phyloP scores from a whole-genome alignment of 148 eudicot species.

The Drosera capensis region DNA sequence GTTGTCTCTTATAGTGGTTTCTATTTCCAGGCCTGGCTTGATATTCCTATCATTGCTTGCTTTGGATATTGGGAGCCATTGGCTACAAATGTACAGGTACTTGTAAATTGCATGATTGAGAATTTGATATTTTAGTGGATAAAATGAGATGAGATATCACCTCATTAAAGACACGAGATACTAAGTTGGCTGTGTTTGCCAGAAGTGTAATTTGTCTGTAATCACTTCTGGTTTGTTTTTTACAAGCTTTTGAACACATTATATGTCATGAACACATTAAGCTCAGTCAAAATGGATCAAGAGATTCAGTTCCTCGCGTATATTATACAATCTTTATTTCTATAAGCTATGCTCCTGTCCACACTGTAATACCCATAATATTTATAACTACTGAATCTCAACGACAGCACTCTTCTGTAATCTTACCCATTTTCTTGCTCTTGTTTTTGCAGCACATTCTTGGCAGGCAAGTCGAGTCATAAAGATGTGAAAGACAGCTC shows the following conservation, averaged over 20 bases:
- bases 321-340: too few species aligned
- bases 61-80: slow-evolving; percentile 89
- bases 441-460: slow-evolving; percentile 64
- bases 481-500: slow-evolving; percentile 92
- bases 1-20: slow-evolving; percentile 8
- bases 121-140: background rate
- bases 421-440: slow-evolving; percentile 1
- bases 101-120: background rate
- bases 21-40: slow-evolving; percentile 61
- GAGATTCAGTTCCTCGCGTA: too few species aligned
- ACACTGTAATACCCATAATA: too few species aligned
- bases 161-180: too few species aligned
- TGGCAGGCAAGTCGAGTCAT: slow-evolving; percentile 82
- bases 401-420: background rate
- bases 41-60: slow-evolving; percentile 81
- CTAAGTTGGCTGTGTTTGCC: too few species aligned
- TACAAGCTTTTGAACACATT: too few species aligned
- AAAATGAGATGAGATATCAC: background rate
- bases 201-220: too few species aligned
- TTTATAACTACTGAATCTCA: background rate
- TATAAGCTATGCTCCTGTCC: too few species aligned
- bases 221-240: too few species aligned
- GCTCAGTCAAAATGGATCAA: too few species aligned
- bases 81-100: slow-evolving; percentile 99
- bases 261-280: too few species aligned